phyloP scores from a whole-genome alignment of 2,329 filamentous ascomycete species.

The Didymella exigua region DNA sequence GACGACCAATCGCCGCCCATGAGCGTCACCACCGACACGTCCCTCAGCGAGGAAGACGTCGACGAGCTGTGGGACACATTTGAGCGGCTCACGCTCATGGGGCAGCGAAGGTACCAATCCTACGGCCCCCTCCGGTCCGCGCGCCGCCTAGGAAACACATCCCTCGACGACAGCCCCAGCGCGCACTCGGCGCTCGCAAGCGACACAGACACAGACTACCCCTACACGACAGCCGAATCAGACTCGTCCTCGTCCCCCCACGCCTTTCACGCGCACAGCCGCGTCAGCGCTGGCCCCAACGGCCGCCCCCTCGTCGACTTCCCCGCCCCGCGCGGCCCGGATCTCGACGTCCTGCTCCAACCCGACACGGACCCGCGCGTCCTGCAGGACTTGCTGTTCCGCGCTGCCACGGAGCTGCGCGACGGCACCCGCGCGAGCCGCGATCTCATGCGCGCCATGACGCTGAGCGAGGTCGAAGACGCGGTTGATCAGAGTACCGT shows the following conservation, averaged over 20 bases:
- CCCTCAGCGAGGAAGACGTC: slow-evolving; percentile 43
- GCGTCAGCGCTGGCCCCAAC: slow-evolving; percentile 38
- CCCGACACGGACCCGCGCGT: slow-evolving; percentile 23
- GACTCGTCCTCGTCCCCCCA: slow-evolving; percentile 20
- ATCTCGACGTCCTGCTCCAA: slow-evolving; percentile 34
- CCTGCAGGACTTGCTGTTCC: slow-evolving; percentile 37
- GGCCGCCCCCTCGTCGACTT: slow-evolving; percentile 45
- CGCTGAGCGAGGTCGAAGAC: slow-evolving; percentile 32
- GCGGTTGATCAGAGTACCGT: slow-evolving; percentile 20
- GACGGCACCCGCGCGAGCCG: slow-evolving; percentile 39
- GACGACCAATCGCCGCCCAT: slow-evolving; percentile 42
- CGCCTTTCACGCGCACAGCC: slow-evolving; percentile 21
- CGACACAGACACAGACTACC: slow-evolving; percentile 35
- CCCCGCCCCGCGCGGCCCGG: slow-evolving; percentile 39
- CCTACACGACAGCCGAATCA: slow-evolving; percentile 21
- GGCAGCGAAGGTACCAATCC: slow-evolving; percentile 21
- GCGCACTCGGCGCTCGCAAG: slow-evolving; percentile 1
- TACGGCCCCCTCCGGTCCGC: slow-evolving; percentile 20
- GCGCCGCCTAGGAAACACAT: slow-evolving; percentile 23
- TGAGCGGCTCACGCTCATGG: slow-evolving; percentile 27
- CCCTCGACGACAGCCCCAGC: slow-evolving; percentile 22
- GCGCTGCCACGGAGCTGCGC: slow-evolving; percentile 38
- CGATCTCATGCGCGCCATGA: slow-evolving; percentile 42
- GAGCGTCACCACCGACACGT: slow-evolving; percentile 40
- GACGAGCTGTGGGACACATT: slow-evolving; percentile 45